Conservation (phyloP, 768 basidiomycete genomes). For the Obba rivulosa region DNA sequence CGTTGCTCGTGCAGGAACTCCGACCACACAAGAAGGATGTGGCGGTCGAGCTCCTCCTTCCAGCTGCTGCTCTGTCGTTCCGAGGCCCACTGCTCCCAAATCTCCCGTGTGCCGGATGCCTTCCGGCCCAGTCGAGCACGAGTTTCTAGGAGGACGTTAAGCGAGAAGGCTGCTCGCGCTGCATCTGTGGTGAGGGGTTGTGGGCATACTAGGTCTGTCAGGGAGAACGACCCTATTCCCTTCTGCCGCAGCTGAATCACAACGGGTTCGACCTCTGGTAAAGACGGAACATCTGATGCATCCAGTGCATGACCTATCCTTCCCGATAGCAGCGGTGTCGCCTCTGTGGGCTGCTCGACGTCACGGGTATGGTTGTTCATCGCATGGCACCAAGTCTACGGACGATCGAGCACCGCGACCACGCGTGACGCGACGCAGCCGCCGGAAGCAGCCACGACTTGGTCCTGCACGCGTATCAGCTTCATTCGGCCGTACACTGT, state of each 20-base stretch:
- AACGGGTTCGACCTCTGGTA: slow-evolving; percentile 11
- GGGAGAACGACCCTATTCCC: slow-evolving; percentile 2
- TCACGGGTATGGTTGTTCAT: slow-evolving; percentile 1
- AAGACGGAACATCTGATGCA: background rate
- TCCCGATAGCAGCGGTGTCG: slow-evolving; percentile 12
- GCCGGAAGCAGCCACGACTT: no score
- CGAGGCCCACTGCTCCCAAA: slow-evolving; percentile 41
- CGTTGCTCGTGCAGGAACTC: slow-evolving; percentile 38
- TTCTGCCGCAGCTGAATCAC: slow-evolving; percentile 11
- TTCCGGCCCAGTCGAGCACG: slow-evolving; percentile 1
- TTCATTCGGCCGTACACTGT: no score
- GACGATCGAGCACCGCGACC: no score
- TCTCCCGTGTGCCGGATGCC: slow-evolving; percentile 17
- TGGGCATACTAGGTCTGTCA: slow-evolving; percentile 12
- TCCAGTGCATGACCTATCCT: background rate
- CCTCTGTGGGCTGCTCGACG: slow-evolving; percentile 11
- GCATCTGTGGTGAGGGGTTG: background rate
- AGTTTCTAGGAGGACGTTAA: slow-evolving; percentile 20
- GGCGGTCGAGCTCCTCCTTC: slow-evolving; percentile 28
- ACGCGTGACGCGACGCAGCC: no score
- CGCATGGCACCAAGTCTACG: no score
- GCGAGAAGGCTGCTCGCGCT: slow-evolving; percentile 16
- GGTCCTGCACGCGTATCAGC: no score
- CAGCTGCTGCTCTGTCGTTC: slow-evolving; percentile 20
- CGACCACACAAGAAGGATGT: slow-evolving; percentile 33